These are phyloP conservation scores for Pythium dissimile DNA, from an alignment of 352 stramenopile genomes.

Conservation along the genomic window DNA sequence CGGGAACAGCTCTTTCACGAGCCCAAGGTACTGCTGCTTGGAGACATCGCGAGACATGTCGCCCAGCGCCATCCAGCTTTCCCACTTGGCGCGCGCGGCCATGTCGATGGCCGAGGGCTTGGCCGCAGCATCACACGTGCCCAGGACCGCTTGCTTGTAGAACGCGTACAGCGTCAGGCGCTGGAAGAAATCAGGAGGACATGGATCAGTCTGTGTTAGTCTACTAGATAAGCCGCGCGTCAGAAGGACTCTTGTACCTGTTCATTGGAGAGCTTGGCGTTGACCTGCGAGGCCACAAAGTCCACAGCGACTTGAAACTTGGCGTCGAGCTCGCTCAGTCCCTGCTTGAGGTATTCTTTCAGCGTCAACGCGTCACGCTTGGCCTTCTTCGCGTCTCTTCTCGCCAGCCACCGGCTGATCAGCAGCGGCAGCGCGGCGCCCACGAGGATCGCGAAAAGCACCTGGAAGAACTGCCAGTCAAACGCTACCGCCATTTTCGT, in stretches of 20 bases:
- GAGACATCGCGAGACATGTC: conserved; percentile 49
- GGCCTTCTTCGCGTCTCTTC: conserved; percentile 21
- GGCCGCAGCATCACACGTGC: conserved; percentile 37
- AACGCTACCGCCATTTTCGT: neutral
- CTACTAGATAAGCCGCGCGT: no score
- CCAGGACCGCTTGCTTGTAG: conserved; percentile 75
- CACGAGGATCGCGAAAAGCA: conserved; percentile 26
- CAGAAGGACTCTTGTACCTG: conserved; percentile 28
- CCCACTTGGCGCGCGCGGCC: conserved; percentile 66
- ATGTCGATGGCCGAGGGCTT: conserved; percentile 71
- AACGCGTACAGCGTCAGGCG: conserved; percentile 76
- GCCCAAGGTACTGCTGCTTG: conserved; percentile 65
- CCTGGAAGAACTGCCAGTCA: conserved; percentile 39
- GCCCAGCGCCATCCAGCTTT: conserved; percentile 64
- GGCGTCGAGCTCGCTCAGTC: conserved; percentile 53
- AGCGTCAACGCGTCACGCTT: conserved; percentile 17
- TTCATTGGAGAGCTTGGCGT: conserved; percentile 59
- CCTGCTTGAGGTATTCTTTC: conserved; percentile 65
- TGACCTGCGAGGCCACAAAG: conserved; percentile 41
- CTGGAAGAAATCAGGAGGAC: no score
- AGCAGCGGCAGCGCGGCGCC: conserved; percentile 46
- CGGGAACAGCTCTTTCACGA: conserved; percentile 69
- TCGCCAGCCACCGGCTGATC: conserved; percentile 44
- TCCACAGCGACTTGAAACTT: conserved; percentile 74
- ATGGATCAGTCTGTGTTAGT: no score